These are phyloP conservation scores for Arachis monticola DNA, from an alignment of 331 rosid genomes.

Conservation along the genomic window DNA sequence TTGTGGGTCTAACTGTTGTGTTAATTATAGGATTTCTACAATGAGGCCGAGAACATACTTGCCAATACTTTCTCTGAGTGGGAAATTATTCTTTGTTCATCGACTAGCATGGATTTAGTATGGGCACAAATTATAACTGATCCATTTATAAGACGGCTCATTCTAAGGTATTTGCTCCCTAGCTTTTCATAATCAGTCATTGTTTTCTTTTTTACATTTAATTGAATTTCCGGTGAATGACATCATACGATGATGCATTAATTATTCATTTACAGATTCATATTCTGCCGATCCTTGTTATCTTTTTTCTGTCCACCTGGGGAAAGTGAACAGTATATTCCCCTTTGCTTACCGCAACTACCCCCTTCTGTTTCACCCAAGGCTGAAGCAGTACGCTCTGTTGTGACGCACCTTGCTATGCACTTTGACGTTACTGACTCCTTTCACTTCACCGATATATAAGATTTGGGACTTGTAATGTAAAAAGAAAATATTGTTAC, in stretches of 20 bases:
- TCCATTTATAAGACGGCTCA: conserved; percentile 86
- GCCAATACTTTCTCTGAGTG: conserved; percentile 79
- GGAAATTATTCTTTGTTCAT: conserved; percentile 84
- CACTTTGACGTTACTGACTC: conserved; percentile 66
- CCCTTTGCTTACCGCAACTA: conserved; percentile 81
- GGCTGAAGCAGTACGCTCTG: conserved; percentile 66
- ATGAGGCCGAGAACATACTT: conserved; percentile 79
- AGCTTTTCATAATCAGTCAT: conserved; percentile 19
- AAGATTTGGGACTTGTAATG: conserved; percentile 43
- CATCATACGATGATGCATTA: conserved; percentile 24
- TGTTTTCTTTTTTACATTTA: conserved; percentile 5
- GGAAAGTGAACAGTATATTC: conserved; percentile 65
- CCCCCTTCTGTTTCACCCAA: conserved; percentile 68
- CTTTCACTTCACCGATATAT: conserved; percentile 63
- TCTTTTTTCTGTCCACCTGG: conserved; percentile 62
- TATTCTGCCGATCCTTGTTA: conserved; percentile 84
- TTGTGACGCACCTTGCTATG: conserved; percentile 75
- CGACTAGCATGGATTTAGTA: conserved; percentile 79
- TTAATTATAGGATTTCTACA: conserved; percentile 66
- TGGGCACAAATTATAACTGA: conserved; percentile 94
- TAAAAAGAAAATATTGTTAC: conserved; percentile 14
- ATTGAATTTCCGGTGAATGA: conserved; percentile 23
- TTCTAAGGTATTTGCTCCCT: conserved; percentile 68
- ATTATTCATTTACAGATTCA: conserved; percentile 69
- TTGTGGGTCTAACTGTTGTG: conserved; percentile 42